Evolutionary conservation across 257 asterid genomes (phyloP), one percentile per base, ranked within the genome.

Genomic region (Rauvolfia tetraphylla): DNA sequence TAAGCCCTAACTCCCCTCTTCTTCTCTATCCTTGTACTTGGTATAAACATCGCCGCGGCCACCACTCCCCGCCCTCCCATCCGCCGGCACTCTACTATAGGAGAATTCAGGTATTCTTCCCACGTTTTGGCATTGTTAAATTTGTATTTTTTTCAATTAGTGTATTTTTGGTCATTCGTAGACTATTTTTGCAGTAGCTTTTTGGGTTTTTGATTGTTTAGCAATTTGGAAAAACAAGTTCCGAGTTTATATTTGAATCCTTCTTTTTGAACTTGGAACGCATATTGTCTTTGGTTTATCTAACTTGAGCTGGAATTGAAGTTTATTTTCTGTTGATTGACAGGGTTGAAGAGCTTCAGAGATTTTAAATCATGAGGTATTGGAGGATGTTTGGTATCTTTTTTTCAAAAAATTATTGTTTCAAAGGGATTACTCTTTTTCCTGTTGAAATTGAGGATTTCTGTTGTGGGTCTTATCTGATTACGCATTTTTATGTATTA

Each of bases 281-380:
- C 53, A 46, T 46, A 7, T 6, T 46, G 23, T 1, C 4, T 17
- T 17, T 14, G 20, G 0, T 49, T 49, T 49, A 0, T 49, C 4
- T 13, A 63, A 34, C 17, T 63, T 33, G 33, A 34, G 70, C 46
- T 63, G 44, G 39, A 33, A 34, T 9, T 33, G 14, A 34, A 18
- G 12, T 6, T 63, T 63, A 0, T 17, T 63, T 18, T 63, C 2
- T 34, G 44, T 18, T 63, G 44, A 33, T 33, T 22, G 15, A 7
- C 25, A 63, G 70, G 70, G 33, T 44, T 33, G 70, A 63, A 63
- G 69, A 63, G 33, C 33, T 38, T 20, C 36, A 22, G 46, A 18
- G 25, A 63, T 6, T 4, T 63, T 63, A 63, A 63, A 25, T 34
- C 70, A 63, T 63, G 70, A 63, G 70, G 70, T 63, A 63, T 17